Base-by-base conservation (phyloP, 2,329 filamentous ascomycete genomes). In the Fusarium buharicum region DNA sequence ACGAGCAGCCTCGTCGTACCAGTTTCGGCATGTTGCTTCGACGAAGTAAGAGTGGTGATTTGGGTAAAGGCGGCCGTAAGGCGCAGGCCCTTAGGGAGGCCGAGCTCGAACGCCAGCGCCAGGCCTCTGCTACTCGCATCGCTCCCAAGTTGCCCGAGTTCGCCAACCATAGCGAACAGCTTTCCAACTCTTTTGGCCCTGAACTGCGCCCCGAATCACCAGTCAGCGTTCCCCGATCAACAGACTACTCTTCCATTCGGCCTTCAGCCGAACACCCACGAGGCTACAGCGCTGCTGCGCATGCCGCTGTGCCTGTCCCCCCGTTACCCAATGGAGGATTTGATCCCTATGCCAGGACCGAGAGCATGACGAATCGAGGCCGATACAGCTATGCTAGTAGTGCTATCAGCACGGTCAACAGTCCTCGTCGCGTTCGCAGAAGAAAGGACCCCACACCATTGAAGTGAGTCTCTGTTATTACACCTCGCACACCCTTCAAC, bases 371-470 rank as follows among this genome's bases (percentile, higher is more conserved):
- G 69, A 90, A 98, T 77, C 92, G 95, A 69, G 93, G 94, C 59
- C 90, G 95, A 66, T 97, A 96, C 79, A 97, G 93, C 80, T 98
- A 97, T 78, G 93, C 94, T 54, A 96, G 91, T 79, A 96, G 91
- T 77, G 90, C 91, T 50, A 86, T 94, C 67, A 97, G 92, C 81
- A 90, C 92, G 58, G 87, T 97, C 79, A 97, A 97, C 81, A 97
- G 90, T 76, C 94, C 95, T 63, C 88, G 95, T 67, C 88, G 93
- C 74, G 89, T 98, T 67, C 89, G 95, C 70, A 90, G 94, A 81
- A 89, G 95, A 80, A 98, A 97, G 82, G 95, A 99, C 73, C 95
- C 95, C 9, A 97, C 94, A 11, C 93, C 95, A 1, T 97, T 98
- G 86, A 99, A 99, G 94, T 98, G 82, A 85, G 93, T 85, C 22